Conservation (phyloP, 805 yeast species). For the Kluyveromyces lactis region DNA sequence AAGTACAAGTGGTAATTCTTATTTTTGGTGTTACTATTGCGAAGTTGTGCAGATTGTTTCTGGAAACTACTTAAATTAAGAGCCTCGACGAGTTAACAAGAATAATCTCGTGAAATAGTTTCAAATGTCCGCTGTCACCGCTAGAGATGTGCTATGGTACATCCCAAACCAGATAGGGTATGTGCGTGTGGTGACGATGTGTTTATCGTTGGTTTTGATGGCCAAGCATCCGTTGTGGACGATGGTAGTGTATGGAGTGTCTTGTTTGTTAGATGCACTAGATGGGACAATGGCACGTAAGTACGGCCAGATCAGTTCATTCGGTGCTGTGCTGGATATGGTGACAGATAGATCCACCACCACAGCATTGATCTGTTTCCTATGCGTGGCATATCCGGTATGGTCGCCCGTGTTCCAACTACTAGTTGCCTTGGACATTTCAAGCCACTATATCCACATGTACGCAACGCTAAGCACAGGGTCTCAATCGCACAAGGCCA, state of each 20-base stretch:
- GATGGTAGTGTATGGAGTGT: slow-evolving; percentile 67
- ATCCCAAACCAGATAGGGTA: slow-evolving; percentile 93
- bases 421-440: slow-evolving; percentile 74
- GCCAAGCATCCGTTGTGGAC: slow-evolving; percentile 74
- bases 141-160: slow-evolving; percentile 57
- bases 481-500: slow-evolving; percentile 72
- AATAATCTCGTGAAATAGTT: too few species aligned
- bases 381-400: slow-evolving; percentile 73
- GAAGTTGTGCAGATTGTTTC: too few species aligned
- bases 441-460: slow-evolving; percentile 98
- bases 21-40: too few species aligned
- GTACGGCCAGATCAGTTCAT: slow-evolving; percentile 79
- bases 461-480: slow-evolving; percentile 84
- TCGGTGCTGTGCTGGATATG: slow-evolving; percentile 98
- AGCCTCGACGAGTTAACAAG: too few species aligned
- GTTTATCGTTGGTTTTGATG: slow-evolving; percentile 78
- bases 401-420: slow-evolving; percentile 57
- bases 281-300: slow-evolving; percentile 94
- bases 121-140: slow-evolving; percentile 27
- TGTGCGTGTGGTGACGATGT: slow-evolving; percentile 70
- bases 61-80: too few species aligned
- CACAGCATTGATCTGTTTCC: slow-evolving; percentile 79
- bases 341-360: slow-evolving; percentile 98
- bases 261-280: slow-evolving; percentile 89
- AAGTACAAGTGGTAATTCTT: too few species aligned